Evolutionary conservation across 2,329 filamentous ascomycete genomes (phyloP), one percentile per base, ranked within the genome.

Genomic region (Colletotrichum graminicola): DNA sequence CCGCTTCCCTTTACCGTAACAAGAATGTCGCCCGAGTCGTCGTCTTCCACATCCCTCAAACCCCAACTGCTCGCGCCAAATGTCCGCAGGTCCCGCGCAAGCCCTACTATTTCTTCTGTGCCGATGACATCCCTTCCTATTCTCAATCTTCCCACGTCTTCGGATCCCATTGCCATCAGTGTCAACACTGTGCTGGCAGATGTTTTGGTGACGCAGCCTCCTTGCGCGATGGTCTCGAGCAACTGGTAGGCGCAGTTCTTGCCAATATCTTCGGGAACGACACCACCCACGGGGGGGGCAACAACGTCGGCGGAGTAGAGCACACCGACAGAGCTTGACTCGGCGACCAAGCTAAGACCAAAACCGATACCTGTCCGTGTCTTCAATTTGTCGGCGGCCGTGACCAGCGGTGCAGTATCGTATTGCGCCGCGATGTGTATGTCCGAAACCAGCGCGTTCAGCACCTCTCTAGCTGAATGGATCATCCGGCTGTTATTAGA

Each of bases 401-500:
- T 80, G 14, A 88, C 82, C 61, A 91, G 77, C 14, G 89, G 89
- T 61, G 90, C 89, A 73, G 89, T 87, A 74, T 93, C 93, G 74
- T 95, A 94, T 73, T 92, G 90, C 6, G 91, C 91, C 3, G 94
- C 97, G 74, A 99, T 91, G 80, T 98, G 96, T 54, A 97, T 95
- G 79, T 99, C 96, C 8, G 92, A 90, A 4, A 93, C 92, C 67
- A 99, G 87, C 5, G 91, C 87, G 80, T 99, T 99, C 57, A 99
- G 86, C 14, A 99, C 88, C 59, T 94, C 94, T 76, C 95, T 88
- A 14, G 95, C 94, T 2, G 92, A 90, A 78, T 97, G 93, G 78
- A 98, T 99, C 93, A 98, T 97, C 74, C 96, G 89, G 73, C 92
- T 93, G 79, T 98, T 99, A 80, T 98, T 98, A 61, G 92, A 94